Percentiles rank a stretch among this genome's conserved stretches.
Conservation (phyloP, 1,139 yeast genomes). For the Arxiozyma slooffiae region DNA sequence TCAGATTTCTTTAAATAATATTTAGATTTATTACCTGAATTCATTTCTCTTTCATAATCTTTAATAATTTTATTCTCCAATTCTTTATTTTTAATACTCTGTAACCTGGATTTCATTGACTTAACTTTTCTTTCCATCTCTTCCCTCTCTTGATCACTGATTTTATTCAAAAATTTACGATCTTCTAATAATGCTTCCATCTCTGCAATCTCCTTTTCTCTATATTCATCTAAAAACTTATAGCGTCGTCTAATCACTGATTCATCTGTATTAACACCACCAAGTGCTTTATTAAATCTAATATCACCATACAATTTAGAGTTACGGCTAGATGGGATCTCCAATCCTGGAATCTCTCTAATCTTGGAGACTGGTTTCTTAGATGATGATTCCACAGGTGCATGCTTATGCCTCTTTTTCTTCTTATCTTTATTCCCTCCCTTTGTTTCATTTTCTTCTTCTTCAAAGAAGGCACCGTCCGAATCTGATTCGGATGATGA, state of each 20-base stretch:
- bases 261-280: constrained; percentile 63
- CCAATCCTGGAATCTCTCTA: constrained; percentile 67
- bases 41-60: constrained; percentile 33
- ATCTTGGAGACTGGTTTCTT: constrained; percentile 62
- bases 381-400: constrained; percentile 66
- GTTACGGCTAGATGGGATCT: constrained; percentile 31
- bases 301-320: constrained; percentile 58
- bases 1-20: constrained; percentile 72
- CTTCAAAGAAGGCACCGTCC: constrained; percentile 26
- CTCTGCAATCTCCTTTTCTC: constrained; percentile 58
- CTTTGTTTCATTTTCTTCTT: constrained; percentile 15
- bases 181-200: constrained; percentile 50
- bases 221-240: constrained; percentile 74
- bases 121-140: constrained; percentile 47
- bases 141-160: constrained; percentile 42
- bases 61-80: constrained; percentile 56
- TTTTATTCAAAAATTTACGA: constrained; percentile 38
- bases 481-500: constrained; percentile 14
- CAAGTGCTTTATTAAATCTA: constrained; percentile 82
- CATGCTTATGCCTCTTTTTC: constrained; percentile 51
- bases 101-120: constrained; percentile 64
- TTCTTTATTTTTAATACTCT: constrained; percentile 67
- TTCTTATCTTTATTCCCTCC: not conserved
- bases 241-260: constrained; percentile 62
- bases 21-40: constrained; percentile 29